Conservation (phyloP, 495 filamentous ascomycete genomes). For the Neurospora tetraspora region DNA sequence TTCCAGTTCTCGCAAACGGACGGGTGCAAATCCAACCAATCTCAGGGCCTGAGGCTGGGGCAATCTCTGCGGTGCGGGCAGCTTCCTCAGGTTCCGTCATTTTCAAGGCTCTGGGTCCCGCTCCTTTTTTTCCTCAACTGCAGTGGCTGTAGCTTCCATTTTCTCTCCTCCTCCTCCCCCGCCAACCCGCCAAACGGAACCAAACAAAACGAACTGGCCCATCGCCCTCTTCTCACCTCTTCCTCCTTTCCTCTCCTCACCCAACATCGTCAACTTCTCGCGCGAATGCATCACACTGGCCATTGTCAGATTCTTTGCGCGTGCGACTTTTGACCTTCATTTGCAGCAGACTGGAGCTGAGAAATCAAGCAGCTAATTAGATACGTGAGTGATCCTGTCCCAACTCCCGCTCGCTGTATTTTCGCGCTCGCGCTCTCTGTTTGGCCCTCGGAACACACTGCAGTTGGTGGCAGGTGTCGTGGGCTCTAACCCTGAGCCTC, state of each 20-base stretch:
- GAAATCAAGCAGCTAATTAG: background rate
- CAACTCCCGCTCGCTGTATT: background rate
- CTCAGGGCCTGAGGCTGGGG: background rate
- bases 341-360: background rate
- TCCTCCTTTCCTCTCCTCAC: background rate
- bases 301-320: background rate
- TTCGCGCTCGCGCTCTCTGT: background rate
- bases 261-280: background rate
- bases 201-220: background rate
- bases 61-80: background rate
- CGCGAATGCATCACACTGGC: background rate
- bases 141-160: background rate
- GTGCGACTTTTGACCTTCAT: background rate
- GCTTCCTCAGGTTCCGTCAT: background rate
- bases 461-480: background rate
- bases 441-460: background rate
- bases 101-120: background rate
- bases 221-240: background rate
- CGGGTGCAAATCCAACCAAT: background rate
- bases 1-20: background rate
- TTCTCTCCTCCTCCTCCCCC: background rate
- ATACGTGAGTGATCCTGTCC: background rate
- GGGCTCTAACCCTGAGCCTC: background rate
- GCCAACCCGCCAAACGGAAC: background rate
- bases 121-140: background rate